phyloP scores from a whole-genome alignment of 495 filamentous ascomycete genomes.

The Bacidia gigantensis region DNA sequence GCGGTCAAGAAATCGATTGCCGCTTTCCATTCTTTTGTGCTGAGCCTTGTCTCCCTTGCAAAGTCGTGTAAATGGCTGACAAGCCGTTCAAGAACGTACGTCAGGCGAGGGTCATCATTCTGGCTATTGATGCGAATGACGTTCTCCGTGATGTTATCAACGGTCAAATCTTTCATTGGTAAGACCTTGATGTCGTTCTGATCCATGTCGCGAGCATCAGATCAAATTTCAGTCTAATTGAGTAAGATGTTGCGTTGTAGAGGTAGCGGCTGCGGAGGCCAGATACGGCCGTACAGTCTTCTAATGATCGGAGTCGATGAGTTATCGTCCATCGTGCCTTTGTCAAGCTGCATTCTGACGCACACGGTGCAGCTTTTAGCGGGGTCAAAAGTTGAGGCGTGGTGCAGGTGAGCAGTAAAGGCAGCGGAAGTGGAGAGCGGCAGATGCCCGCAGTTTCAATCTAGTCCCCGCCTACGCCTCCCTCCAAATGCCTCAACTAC shows the following conservation, averaged over 20 bases:
- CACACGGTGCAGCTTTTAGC: no score
- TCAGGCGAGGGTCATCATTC: conserved; percentile 47
- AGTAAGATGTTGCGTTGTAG: no score
- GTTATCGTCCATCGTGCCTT: no score
- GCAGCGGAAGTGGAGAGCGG: conserved; percentile 2
- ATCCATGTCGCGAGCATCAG: no score
- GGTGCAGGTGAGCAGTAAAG: neutral
- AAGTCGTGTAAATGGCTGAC: conserved; percentile 76
- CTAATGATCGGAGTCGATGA: no score
- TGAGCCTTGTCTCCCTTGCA: conserved; percentile 65
- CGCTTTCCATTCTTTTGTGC: conserved; percentile 66
- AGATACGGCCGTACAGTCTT: no score
- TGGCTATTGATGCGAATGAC: conserved; percentile 62
- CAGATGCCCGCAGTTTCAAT: no score
- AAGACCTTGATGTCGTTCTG: conserved; percentile 19
- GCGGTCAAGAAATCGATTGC: conserved; percentile 56
- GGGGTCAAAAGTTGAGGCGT: neutral
- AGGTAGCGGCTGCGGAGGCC: no score
- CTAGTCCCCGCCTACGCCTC: no score
- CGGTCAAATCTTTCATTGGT: conserved; percentile 57
- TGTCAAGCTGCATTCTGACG: no score
- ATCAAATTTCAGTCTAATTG: no score
- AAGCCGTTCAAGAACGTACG: conserved; percentile 58
- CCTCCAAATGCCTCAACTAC: no score
- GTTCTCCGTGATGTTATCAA: conserved; percentile 75